Evolutionary conservation across 2,329 filamentous ascomycete genomes (phyloP).

Genomic region (Fusarium sp.): DNA sequence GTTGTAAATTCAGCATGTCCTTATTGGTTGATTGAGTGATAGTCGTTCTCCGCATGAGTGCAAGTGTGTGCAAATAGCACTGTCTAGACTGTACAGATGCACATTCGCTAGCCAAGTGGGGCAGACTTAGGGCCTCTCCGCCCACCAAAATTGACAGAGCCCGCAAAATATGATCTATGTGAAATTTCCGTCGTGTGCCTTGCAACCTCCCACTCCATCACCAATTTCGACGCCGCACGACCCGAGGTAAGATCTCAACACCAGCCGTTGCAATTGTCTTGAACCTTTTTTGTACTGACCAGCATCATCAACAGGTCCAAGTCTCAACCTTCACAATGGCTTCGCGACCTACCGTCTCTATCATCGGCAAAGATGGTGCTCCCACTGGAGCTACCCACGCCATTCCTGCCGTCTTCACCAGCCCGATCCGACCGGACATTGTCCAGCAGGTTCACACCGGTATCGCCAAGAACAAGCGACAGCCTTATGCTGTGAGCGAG

Average conservation of each 20-base stretch:
- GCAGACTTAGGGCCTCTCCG: conserved; percentile 53
- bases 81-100: background rate
- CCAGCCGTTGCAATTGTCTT: conserved; percentile 17
- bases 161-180: conserved; percentile 49
- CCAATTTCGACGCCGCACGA: conserved; percentile 55
- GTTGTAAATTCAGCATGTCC: background rate
- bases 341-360: conserved; percentile 96
- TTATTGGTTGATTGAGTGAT: too few species aligned
- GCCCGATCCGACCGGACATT: conserved; percentile 98
- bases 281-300: conserved; percentile 35
- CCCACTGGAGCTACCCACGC: conserved; percentile 89
- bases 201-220: conserved; percentile 49
- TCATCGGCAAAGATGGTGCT: conserved; percentile 96
- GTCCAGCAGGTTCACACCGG: conserved; percentile 99
- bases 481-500: conserved; percentile 99
- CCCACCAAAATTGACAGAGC: conserved; percentile 50
- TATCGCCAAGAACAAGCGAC: conserved; percentile 99
- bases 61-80: background rate
- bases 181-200: conserved; percentile 54
- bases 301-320: conserved; percentile 47
- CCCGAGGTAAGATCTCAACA: conserved; percentile 50
- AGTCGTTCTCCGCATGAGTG: background rate
- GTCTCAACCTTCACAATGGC: conserved; percentile 75
- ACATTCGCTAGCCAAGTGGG: conserved; percentile 47
- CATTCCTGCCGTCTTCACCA: conserved; percentile 95